phyloP scores from a whole-genome alignment of 305 asterid species.

The Ilex paraguariensis region DNA sequence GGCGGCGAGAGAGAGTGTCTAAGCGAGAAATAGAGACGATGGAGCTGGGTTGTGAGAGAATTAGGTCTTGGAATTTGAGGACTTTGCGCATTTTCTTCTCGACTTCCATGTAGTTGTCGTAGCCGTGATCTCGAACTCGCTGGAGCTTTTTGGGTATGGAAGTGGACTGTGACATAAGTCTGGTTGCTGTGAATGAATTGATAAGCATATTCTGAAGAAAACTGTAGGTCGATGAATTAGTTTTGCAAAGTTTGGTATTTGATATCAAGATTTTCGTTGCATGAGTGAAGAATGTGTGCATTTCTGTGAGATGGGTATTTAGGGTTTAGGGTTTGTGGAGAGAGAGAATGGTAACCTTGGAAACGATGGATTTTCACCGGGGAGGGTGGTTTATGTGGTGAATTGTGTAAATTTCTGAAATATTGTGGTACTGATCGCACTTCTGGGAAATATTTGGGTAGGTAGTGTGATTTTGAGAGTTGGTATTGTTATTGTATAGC shows the following conservation, averaged over 20 bases:
- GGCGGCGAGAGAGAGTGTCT: slow-evolving; percentile 59
- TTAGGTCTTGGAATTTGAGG: slow-evolving; percentile 62
- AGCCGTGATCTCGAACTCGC: slow-evolving; percentile 78
- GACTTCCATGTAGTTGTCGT: slow-evolving; percentile 79
- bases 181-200: background rate
- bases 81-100: slow-evolving; percentile 77
- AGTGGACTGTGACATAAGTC: slow-evolving; percentile 75
- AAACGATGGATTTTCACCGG: too few species aligned
- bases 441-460: too few species aligned
- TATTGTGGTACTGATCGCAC: too few species aligned
- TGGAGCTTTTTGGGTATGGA: slow-evolving; percentile 72
- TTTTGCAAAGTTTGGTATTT: slow-evolving; percentile 2
- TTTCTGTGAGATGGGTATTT: slow-evolving; percentile 14
- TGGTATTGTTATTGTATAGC: too few species aligned
- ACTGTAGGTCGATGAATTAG: slow-evolving; percentile 9
- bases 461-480: too few species aligned
- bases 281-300: slow-evolving; percentile 31
- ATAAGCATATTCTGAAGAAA: background rate
- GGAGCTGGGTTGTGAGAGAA: slow-evolving; percentile 54
- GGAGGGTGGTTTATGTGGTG: too few species aligned
- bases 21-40: slow-evolving; percentile 61
- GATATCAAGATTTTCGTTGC: slow-evolving; percentile 22
- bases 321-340: slow-evolving; percentile 16
- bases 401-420: too few species aligned
- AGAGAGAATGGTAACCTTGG: too few species aligned